These are phyloP conservation scores for Cajanus cajan DNA, from an alignment of 306 rosid species.

Conservation along the genomic window DNA sequence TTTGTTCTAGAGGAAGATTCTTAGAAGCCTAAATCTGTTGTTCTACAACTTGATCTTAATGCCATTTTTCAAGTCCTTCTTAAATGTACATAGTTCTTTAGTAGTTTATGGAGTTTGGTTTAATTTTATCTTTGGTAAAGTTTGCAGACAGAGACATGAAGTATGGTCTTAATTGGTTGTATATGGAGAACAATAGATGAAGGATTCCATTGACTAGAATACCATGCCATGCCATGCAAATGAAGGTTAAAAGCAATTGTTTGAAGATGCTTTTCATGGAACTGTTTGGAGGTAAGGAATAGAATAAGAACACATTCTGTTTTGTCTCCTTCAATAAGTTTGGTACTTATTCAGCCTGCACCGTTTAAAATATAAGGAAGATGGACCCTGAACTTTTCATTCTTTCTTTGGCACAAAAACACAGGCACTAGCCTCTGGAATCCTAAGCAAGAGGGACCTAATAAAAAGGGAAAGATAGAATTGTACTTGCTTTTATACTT, in stretches of 20 bases:
- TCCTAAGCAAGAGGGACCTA: constrained; percentile 48
- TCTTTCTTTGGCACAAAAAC: constrained; percentile 50
- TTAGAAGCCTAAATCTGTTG: constrained; percentile 32
- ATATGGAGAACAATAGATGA: constrained; percentile 44
- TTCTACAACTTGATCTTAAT: constrained; percentile 31
- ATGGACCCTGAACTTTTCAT: constrained; percentile 48
- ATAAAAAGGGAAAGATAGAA: constrained; percentile 35
- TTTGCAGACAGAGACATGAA: constrained; percentile 44
- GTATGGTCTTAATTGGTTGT: constrained; percentile 35
- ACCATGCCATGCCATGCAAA: constrained; percentile 41
- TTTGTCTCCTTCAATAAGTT: constrained; percentile 92
- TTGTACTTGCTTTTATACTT: constrained; percentile 56
- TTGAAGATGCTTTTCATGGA: constrained; percentile 61
- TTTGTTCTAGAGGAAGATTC: constrained; percentile 55
- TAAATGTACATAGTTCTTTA: constrained; percentile 30
- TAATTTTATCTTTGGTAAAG: constrained; percentile 36
- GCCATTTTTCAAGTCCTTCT: constrained; percentile 36
- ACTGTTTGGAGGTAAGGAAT: constrained; percentile 67
- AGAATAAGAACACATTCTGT: constrained; percentile 73
- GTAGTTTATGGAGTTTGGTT: constrained; percentile 3
- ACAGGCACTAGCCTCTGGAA: constrained; percentile 43
- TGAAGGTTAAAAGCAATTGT: constrained; percentile 25
- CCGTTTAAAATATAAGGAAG: constrained; percentile 37
- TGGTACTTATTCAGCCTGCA: constrained; percentile 83
- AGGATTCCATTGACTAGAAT: constrained; percentile 72